phyloP scores from a whole-genome alignment of 768 basidiomycete species.

The Cystofilobasidium macerans region DNA sequence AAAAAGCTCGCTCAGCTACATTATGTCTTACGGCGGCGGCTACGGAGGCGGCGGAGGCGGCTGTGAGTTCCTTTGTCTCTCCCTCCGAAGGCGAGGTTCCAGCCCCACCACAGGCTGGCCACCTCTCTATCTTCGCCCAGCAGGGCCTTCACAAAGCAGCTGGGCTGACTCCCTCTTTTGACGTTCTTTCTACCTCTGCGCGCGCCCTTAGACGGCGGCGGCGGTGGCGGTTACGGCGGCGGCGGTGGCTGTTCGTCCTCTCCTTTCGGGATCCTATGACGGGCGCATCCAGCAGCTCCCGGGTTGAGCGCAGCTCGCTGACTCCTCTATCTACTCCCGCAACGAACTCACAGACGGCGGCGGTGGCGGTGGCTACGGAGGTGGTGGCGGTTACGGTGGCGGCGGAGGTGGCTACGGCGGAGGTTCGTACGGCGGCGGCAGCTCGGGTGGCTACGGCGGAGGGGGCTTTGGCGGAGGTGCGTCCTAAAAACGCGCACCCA shows the following conservation, averaged over 20 bases:
- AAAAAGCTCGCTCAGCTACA: not conserved
- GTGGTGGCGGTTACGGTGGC: constrained; percentile 21
- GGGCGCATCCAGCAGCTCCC: not conserved
- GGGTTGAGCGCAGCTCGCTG: not conserved
- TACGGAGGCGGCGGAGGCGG: constrained; percentile 3
- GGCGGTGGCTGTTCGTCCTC: not conserved
- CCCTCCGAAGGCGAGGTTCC: not conserved
- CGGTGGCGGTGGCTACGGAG: constrained; percentile 17
- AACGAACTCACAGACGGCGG: not conserved
- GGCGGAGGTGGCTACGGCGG: constrained; percentile 21
- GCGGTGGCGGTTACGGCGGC: not conserved
- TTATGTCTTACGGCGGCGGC: constrained; percentile 22
- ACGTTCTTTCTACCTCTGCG: not conserved
- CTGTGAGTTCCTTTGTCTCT: not conserved
- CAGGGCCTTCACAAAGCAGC: too few species aligned
- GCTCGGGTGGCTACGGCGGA: constrained; percentile 3
- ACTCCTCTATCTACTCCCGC: not conserved
- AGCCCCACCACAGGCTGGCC: not conserved
- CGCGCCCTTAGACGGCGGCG: constrained; percentile 1
- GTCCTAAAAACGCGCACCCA: not conserved
- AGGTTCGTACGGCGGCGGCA: not conserved
- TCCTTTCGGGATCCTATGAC: too few species aligned
- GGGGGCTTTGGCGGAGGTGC: not conserved
- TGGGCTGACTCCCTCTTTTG: not conserved
- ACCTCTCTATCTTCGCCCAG: too few species aligned